These are phyloP conservation scores for Meyerozyma athensensis DNA, from an alignment of 1,139 yeast genomes.

Conservation along the genomic window DNA sequence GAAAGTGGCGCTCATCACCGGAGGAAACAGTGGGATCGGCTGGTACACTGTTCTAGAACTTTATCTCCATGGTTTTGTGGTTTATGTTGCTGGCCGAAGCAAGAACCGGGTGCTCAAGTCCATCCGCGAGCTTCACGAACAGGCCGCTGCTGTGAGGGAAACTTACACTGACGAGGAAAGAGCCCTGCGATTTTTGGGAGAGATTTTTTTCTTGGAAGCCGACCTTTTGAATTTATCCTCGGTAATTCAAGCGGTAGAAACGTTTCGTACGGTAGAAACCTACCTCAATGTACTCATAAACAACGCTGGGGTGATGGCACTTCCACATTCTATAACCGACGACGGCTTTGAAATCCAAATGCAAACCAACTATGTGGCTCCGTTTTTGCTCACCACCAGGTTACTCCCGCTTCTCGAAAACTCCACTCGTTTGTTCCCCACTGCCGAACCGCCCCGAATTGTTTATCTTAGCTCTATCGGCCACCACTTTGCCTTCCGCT, in stretches of 20 bases:
- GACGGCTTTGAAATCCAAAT: conserved; percentile 79
- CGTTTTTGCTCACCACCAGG: conserved; percentile 63
- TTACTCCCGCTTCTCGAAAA: conserved; percentile 51
- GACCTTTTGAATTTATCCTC: conserved; percentile 59
- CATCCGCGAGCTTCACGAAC: conserved; percentile 27
- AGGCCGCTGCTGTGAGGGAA: conserved; percentile 8
- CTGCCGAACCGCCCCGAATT: conserved; percentile 47
- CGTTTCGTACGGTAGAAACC: conserved; percentile 46
- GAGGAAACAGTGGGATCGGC: conserved; percentile 45
- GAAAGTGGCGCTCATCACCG: conserved; percentile 39
- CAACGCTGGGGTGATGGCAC: conserved; percentile 81
- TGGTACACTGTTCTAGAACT: conserved; percentile 39
- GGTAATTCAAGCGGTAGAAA: conserved; percentile 52
- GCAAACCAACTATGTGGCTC: conserved; percentile 76
- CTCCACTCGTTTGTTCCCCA: conserved; percentile 14
- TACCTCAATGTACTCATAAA: conserved; percentile 61
- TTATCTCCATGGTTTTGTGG: conserved; percentile 38
- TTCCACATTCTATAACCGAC: conserved; percentile 57
- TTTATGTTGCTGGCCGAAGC: conserved; percentile 40
- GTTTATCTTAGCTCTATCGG: conserved; percentile 68
- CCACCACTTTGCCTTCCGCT: conserved; percentile 52
- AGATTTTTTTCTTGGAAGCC: conserved; percentile 51
- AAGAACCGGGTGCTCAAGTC: conserved; percentile 32
- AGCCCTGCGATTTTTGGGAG: conserved; percentile 42
- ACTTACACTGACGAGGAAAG: conserved; percentile 8